A percentile compares a stretch with the other conserved stretches of the same genome.
These are phyloP conservation scores for Ophiostoma ips DNA, from an alignment of 2,329 filamentous ascomycete genomes.

Conservation along the genomic window DNA sequence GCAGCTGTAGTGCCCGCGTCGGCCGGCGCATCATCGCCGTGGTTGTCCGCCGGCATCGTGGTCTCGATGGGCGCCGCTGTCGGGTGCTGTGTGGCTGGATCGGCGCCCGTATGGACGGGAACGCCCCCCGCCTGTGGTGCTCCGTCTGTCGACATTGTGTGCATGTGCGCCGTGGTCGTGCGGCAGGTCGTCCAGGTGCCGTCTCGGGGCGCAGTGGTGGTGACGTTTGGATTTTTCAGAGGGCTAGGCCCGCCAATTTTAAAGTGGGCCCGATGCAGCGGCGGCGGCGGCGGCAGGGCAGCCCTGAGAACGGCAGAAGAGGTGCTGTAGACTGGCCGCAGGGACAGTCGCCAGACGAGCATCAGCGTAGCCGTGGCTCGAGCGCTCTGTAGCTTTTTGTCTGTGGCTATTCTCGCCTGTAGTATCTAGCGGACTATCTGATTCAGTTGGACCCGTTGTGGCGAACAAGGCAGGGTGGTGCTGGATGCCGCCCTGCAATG, in stretches of 20 bases:
- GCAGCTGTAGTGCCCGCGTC: no score
- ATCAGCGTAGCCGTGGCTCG: no score
- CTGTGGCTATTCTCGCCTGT: no score
- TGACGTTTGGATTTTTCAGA: not conserved
- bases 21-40: conserved; percentile 14
- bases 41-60: conserved; percentile 14
- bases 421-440: no score
- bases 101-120: conserved; percentile 2
- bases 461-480: no score
- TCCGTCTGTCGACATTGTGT: conserved; percentile 4
- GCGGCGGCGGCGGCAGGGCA: no score
- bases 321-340: no score
- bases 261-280: not conserved
- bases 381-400: not conserved
- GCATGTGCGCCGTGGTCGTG: not conserved
- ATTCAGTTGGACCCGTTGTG: no score
- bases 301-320: no score
- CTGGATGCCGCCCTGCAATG: no score
- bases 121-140: not conserved
- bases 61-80: not conserved
- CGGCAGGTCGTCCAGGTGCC: not conserved
- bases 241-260: not conserved
- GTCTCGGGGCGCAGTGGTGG: not conserved
- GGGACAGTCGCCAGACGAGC: no score
- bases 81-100: conserved; percentile 5